phyloP scores from a whole-genome alignment of 192 early-diverging fungal genomes.

The Coemansia sp. region DNA sequence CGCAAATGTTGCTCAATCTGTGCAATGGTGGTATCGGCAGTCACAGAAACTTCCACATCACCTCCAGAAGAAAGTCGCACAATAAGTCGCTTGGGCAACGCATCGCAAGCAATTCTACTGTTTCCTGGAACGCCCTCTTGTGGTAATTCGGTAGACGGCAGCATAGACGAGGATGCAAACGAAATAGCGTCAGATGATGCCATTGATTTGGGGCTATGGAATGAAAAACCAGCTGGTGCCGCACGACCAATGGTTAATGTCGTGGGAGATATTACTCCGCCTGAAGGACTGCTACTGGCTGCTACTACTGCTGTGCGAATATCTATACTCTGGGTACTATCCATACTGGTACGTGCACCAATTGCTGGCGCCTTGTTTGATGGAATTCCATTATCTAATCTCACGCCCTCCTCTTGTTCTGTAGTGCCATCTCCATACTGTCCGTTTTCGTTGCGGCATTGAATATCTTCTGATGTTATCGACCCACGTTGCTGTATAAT shows the following conservation, averaged over 20 bases:
- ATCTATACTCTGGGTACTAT: constrained; percentile 16
- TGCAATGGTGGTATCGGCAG: constrained; percentile 26
- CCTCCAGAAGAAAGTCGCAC: constrained; percentile 24
- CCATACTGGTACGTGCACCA: constrained; percentile 12
- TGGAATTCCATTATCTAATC: no score
- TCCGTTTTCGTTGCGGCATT: neutral
- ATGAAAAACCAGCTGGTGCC: neutral
- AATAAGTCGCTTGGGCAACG: neutral
- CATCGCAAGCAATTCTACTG: neutral
- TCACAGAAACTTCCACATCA: constrained; percentile 16
- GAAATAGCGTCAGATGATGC: constrained; percentile 11
- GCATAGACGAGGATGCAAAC: constrained; percentile 6
- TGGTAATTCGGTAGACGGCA: neutral
- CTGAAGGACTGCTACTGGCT: no score
- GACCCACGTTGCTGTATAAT: neutral
- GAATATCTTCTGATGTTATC: no score
- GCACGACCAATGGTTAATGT: neutral
- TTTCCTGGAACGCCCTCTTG: neutral
- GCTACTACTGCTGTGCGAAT: constrained; percentile 8
- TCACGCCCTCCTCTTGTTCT: neutral
- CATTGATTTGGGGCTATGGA: constrained; percentile 10
- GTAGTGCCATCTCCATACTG: neutral
- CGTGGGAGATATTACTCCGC: no score
- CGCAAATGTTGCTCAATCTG: constrained; percentile 28
- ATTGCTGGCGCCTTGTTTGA: neutral